A percentile compares a stretch with the other conserved stretches of the same genome.
Conservation (phyloP, 805 yeast species). For the Kodamaea leandrae region DNA sequence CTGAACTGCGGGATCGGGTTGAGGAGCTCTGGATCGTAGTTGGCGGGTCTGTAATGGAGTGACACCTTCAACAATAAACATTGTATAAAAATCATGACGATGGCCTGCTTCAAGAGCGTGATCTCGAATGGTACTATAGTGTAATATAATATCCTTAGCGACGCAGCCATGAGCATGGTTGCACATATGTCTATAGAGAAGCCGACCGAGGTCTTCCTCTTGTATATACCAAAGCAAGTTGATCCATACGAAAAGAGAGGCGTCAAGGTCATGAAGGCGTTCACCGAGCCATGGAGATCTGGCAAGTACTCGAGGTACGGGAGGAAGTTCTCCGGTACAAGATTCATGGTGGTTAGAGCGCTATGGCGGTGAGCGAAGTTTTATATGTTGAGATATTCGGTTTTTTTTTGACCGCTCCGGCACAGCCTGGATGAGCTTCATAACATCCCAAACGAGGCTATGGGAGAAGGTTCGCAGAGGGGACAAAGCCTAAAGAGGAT, state of each 20-base stretch:
- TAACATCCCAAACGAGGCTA: too few relatives aligned
- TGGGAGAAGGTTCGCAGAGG: too few relatives aligned
- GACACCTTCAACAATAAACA: slow-evolving; percentile 60
- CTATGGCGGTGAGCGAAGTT: too few relatives aligned
- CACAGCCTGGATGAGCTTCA: too few relatives aligned
- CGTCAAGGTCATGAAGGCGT: slow-evolving; percentile 69
- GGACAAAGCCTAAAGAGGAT: too few relatives aligned
- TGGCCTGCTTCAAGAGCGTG: slow-evolving; percentile 73
- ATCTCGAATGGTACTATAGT: slow-evolving; percentile 76
- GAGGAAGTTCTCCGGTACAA: slow-evolving; percentile 20
- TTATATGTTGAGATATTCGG: neutral
- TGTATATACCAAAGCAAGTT: slow-evolving; percentile 67
- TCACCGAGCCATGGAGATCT: slow-evolving; percentile 52
- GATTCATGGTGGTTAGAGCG: slow-evolving; percentile 4
- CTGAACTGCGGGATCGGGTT: slow-evolving; percentile 28
- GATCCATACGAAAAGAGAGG: slow-evolving; percentile 87
- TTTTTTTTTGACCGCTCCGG: too few relatives aligned
- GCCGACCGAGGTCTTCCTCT: slow-evolving; percentile 66
- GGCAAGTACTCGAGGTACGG: slow-evolving; percentile 27
- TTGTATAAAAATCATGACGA: slow-evolving; percentile 85
- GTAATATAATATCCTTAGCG: slow-evolving; percentile 72
- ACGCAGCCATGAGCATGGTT: slow-evolving; percentile 79
- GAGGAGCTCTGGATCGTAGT: slow-evolving; percentile 33
- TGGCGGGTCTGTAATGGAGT: slow-evolving; percentile 50
- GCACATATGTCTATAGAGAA: slow-evolving; percentile 92